These are phyloP conservation scores for Lenzites betulinus DNA, from an alignment of 768 basidiomycete genomes.

Conservation along the genomic window DNA sequence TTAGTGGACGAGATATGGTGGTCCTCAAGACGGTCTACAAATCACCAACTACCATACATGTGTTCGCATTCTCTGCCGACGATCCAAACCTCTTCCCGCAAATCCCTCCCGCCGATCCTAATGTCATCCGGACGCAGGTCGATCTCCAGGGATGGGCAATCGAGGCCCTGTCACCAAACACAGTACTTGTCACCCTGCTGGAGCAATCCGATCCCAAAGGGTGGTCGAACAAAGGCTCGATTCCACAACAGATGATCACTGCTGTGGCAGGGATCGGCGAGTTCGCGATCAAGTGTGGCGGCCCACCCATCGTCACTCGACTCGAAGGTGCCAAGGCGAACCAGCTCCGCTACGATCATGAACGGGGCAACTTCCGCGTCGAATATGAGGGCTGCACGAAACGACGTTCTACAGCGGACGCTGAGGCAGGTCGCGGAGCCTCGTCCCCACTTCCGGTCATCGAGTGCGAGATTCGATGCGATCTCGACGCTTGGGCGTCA, in stretches of 20 bases:
- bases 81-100: conserved; percentile 84
- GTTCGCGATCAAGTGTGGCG: conserved; percentile 93
- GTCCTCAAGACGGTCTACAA: conserved; percentile 96
- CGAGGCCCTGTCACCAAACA: conserved; percentile 91
- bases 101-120: conserved; percentile 66
- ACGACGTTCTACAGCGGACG: conserved; percentile 36
- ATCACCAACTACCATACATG: conserved; percentile 90
- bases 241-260: conserved; percentile 92
- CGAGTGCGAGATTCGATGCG: conserved; percentile 91
- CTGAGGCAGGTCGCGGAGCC: conserved; percentile 19
- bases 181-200: conserved; percentile 88
- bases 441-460: conserved; percentile 49
- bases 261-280: conserved; percentile 91
- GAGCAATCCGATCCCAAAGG: conserved; percentile 98
- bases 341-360: conserved; percentile 83
- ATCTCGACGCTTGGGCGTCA: conserved; percentile 84
- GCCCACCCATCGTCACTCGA: conserved; percentile 89
- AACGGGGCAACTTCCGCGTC: conserved; percentile 75
- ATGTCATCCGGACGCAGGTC: conserved; percentile 90
- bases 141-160: conserved; percentile 99
- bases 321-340: conserved; percentile 76
- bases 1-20: conserved; percentile 86
- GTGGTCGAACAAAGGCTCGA: conserved; percentile 93
- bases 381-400: conserved; percentile 76
- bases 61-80: conserved; percentile 93